Evolutionary conservation across 129 eudicot genomes (phyloP).

Genomic region (Ambrosia artemisiifolia): DNA sequence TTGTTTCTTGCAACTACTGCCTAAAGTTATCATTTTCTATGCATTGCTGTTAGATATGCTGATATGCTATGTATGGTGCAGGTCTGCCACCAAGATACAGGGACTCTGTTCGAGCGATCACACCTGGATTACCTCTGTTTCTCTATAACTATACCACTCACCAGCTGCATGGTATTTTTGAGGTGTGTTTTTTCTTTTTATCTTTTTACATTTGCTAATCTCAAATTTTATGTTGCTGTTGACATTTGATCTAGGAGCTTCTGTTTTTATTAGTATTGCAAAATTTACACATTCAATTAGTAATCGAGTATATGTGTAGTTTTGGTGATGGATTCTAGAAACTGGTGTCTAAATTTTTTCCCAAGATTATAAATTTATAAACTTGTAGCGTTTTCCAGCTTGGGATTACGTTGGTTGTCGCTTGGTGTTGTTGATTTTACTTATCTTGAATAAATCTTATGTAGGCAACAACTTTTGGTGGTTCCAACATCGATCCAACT

Average conservation of each 20-base stretch:
- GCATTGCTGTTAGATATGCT: not conserved
- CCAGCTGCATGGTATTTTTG: conserved; percentile 98
- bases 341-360: not conserved
- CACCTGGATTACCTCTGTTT: conserved; percentile 97
- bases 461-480: conserved; percentile 94
- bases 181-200: conserved; percentile 46
- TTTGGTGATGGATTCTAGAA: conserved; percentile 8
- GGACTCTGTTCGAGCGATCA: conserved; percentile 97
- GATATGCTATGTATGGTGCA: conserved; percentile 27
- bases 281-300: not conserved
- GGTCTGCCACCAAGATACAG: conserved; percentile 98
- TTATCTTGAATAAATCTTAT: conserved; percentile 10
- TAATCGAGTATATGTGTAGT: not conserved
- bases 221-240: not conserved
- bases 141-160: conserved; percentile 97
- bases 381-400: not conserved
- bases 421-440: not conserved
- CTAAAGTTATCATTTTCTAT: not conserved
- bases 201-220: not conserved
- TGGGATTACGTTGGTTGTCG: not conserved
- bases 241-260: not conserved
- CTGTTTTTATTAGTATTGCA: not conserved
- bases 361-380: not conserved
- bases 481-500: conserved; percentile 98
- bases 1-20: not conserved